Evolutionary conservation across 306 rosid genomes (phyloP).

Genomic region (Inga laurina): DNA sequence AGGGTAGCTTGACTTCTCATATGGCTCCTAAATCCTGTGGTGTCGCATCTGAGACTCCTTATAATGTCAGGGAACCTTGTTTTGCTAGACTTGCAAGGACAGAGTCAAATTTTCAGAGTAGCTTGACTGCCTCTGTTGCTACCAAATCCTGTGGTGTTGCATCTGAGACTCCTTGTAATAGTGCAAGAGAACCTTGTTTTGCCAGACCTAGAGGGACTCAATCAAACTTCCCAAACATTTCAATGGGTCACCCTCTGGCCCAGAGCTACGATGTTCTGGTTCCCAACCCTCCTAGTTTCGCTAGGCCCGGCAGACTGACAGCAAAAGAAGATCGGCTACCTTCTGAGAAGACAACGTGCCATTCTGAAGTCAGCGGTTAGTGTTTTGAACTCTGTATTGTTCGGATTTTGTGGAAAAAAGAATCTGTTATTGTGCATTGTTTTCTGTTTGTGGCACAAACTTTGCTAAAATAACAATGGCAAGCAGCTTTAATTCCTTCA

Average conservation of each 20-base stretch:
- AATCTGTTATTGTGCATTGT: background rate
- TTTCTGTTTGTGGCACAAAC: background rate
- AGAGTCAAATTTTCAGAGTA: constrained; percentile 43
- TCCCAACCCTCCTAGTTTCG: constrained; percentile 57
- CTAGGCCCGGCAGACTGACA: constrained; percentile 45
- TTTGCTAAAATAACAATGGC: background rate
- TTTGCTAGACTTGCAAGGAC: constrained; percentile 53
- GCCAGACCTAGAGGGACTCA: constrained; percentile 48
- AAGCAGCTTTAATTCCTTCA: background rate
- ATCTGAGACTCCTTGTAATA: constrained; percentile 41
- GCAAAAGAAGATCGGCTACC: constrained; percentile 27
- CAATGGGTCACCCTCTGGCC: constrained; percentile 35
- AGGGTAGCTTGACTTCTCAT: constrained; percentile 43
- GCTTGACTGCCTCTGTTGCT: constrained; percentile 29
- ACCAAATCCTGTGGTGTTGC: constrained; percentile 38
- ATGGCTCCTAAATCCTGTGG: constrained; percentile 38
- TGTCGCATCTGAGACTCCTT: constrained; percentile 40
- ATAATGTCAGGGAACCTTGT: constrained; percentile 52
- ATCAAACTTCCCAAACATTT: constrained; percentile 25
- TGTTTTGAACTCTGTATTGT: constrained; percentile 8
- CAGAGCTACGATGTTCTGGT: constrained; percentile 34
- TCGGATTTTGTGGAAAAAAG: background rate
- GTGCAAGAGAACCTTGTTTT: constrained; percentile 57
- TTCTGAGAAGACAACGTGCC: constrained; percentile 31
- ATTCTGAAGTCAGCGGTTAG: constrained; percentile 49